Evolutionary conservation across 2,329 filamentous ascomycete genomes (phyloP), one percentile per base, ranked within the genome.

Genomic region (Ophiostoma triangulosporum): DNA sequence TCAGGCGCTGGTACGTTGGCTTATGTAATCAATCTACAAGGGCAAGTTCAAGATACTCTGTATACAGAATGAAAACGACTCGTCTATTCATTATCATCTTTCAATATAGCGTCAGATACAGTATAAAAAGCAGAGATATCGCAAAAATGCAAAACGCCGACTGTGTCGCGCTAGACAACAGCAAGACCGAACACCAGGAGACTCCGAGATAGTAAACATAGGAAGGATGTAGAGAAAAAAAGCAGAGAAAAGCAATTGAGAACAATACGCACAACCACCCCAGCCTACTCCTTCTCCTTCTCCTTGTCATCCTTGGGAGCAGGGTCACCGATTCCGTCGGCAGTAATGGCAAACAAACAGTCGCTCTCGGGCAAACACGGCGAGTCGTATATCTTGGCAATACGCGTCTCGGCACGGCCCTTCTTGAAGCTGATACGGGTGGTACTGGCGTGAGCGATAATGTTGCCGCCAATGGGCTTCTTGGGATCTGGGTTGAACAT

Each of bases 401-500:
- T 88, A 72, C 93, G 81, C 22, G 93, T 98, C 74, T 98, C 93
- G 29, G 80, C 93, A 53, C 93, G 78, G 1, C 93, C 94, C 69
- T 98, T 98, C 73, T 95, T 96, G 65, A 98, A 68, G 64, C 89
- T 96, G 62, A 98, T 77, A 64, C 93, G 78, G 2, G 93, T 98
- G 1, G 93, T 98, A 64, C 88, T 95, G 51, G 93, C 90, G 67
- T 98, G 93, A 3, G 94, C 93, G 65, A 98, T 97, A 60, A 98
- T 98, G 68, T 98, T 97, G 59, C 93, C 93, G 61, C 93, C 93
- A 65, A 98, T 96, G 0, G 93, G 93, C 69, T 98, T 98, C 78
- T 98, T 98, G 7, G 93, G 93, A 64, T 98, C 94, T 0, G 94
- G 93, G 62, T 98, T 98, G 74, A 95, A 98, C 93, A 98, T 98